A percentile compares a stretch with the other conserved stretches of the same genome.
phyloP scores from a whole-genome alignment of 2,329 filamentous ascomycete species.

The Epichloe gansuensis region DNA sequence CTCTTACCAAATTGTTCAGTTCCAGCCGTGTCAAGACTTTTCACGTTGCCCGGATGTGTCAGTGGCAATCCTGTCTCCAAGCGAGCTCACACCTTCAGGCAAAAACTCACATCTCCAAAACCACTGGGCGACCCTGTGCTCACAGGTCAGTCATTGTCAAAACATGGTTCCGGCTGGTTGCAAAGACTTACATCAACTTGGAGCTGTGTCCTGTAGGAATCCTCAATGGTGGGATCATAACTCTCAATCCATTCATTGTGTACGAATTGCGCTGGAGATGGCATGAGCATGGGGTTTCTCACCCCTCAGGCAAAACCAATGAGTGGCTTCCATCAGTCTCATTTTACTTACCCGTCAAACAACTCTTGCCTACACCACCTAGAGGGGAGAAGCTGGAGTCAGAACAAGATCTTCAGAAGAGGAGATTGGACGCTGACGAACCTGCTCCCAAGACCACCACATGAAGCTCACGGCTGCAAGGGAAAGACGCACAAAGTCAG shows the following conservation, averaged over 20 bases:
- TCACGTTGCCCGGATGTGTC: slow-evolving; percentile 9
- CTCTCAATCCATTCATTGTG: slow-evolving; percentile 91
- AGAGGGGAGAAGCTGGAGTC: slow-evolving; percentile 16
- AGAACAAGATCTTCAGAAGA: slow-evolving; percentile 14
- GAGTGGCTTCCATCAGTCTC: neutral
- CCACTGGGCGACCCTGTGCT: slow-evolving; percentile 66
- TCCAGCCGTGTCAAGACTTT: slow-evolving; percentile 73
- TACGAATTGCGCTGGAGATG: slow-evolving; percentile 66
- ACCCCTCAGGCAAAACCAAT: neutral
- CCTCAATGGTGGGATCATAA: slow-evolving; percentile 69
- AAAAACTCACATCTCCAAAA: slow-evolving; percentile 70
- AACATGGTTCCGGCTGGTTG: neutral
- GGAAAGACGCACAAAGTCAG: neutral
- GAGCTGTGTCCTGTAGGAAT: slow-evolving; percentile 63
- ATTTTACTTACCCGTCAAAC: slow-evolving; percentile 60
- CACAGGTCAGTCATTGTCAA: neutral
- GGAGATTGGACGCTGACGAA: slow-evolving; percentile 26
- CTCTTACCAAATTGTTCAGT: slow-evolving; percentile 82
- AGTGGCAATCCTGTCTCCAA: slow-evolving; percentile 5
- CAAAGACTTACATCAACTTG: slow-evolving; percentile 65
- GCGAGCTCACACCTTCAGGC: slow-evolving; percentile 7
- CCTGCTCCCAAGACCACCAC: slow-evolving; percentile 73
- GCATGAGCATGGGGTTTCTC: slow-evolving; percentile 1
- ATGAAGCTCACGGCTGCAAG: slow-evolving; percentile 61
- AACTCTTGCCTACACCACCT: slow-evolving; percentile 89